A percentile compares a stretch with the other conserved stretches of the same genome.
phyloP scores from a whole-genome alignment of 2,329 filamentous ascomycete species.

The Phyllosticta citrichinensis region DNA sequence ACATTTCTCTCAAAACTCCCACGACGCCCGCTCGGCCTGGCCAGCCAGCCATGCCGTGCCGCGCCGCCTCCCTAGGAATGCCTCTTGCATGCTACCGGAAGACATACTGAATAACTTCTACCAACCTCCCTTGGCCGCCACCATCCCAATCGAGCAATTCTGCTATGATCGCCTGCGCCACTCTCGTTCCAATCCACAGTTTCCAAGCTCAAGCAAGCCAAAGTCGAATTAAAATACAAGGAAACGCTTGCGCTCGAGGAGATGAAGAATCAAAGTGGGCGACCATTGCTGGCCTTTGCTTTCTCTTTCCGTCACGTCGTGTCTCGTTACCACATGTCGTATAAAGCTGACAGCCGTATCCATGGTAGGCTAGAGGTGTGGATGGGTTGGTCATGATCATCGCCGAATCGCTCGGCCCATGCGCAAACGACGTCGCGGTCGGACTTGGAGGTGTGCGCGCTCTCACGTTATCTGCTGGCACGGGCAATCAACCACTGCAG shows the following conservation, averaged over 20 bases:
- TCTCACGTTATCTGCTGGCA: slow-evolving; percentile 52
- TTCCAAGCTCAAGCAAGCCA: too few species aligned
- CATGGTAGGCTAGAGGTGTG: slow-evolving; percentile 10
- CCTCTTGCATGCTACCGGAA: neutral
- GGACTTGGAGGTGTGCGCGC: neutral
- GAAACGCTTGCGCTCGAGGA: neutral
- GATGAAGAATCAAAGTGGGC: neutral
- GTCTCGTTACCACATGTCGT: slow-evolving; percentile 11
- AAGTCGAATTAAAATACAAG: neutral
- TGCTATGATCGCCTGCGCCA: neutral
- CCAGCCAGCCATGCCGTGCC: neutral
- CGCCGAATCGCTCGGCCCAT: neutral
- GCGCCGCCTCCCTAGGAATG: neutral
- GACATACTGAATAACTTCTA: neutral
- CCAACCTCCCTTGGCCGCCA: neutral
- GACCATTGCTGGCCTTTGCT: slow-evolving; percentile 29
- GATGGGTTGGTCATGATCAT: slow-evolving; percentile 8
- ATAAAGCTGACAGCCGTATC: slow-evolving; percentile 13
- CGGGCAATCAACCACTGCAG: slow-evolving; percentile 93
- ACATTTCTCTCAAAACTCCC: neutral
- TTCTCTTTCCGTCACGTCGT: slow-evolving; percentile 15
- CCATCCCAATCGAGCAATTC: neutral
- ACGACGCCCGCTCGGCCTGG: neutral
- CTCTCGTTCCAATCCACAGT: neutral
- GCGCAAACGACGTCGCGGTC: neutral